Evolutionary conservation across 2,329 filamentous ascomycete species (phyloP).

Genomic region (Phyllosticta citriasiana): DNA sequence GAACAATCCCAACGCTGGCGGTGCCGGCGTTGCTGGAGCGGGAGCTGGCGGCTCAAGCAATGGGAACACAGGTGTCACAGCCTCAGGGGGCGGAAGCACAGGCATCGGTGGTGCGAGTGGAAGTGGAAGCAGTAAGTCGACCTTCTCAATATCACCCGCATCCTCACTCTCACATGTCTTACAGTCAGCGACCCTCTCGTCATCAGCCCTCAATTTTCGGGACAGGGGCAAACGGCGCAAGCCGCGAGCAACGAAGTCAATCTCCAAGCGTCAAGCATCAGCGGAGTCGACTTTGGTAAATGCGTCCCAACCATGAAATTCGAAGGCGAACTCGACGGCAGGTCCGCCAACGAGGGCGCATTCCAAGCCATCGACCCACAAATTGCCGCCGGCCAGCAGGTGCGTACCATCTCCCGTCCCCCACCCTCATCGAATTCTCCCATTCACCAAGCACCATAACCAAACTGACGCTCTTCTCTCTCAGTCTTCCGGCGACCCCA

Average conservation of each 20-base stretch:
- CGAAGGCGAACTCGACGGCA: slow-evolving; percentile 43
- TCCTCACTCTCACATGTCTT: background rate
- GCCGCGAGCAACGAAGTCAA: slow-evolving; percentile 10
- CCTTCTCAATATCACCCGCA: background rate
- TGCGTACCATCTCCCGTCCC: slow-evolving; percentile 20
- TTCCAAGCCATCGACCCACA: slow-evolving; percentile 57
- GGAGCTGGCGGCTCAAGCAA: background rate
- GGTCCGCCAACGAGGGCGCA: slow-evolving; percentile 49
- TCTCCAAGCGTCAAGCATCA: slow-evolving; percentile 9
- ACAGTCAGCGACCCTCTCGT: background rate
- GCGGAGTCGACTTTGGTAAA: slow-evolving; percentile 25
- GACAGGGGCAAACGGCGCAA: slow-evolving; percentile 1
- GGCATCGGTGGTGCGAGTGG: background rate
- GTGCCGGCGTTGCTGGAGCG: slow-evolving; percentile 5
- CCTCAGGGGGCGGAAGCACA: background rate
- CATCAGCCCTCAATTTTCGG: background rate
- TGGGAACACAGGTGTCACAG: slow-evolving; percentile 11
- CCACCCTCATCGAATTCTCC: background rate
- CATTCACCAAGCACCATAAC: background rate
- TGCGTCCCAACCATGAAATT: slow-evolving; percentile 48
- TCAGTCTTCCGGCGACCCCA: slow-evolving; percentile 50
- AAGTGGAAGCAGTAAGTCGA: background rate
- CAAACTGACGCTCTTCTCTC: background rate
- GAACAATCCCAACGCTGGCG: slow-evolving; percentile 11
- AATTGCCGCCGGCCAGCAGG: slow-evolving; percentile 51